Conservation (phyloP, 768 basidiomycete species). For the Rhizopogon vesiculosus region DNA sequence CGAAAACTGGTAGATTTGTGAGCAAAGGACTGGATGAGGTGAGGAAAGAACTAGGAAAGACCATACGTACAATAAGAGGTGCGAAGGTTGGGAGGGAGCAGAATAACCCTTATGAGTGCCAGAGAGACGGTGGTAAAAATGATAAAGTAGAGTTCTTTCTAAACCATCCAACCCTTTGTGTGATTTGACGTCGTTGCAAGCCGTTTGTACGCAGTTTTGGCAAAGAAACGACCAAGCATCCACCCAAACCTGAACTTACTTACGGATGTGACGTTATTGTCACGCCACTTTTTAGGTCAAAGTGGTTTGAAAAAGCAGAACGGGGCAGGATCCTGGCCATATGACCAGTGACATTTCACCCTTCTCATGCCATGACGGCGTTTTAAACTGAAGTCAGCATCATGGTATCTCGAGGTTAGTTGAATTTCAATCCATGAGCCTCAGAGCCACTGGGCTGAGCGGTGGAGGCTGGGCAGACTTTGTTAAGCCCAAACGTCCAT, state of each 20-base stretch:
- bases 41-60: conserved; percentile 3
- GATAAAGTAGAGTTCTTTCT: not conserved
- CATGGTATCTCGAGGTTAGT: no score
- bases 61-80: conserved; percentile 11
- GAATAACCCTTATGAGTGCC: not conserved
- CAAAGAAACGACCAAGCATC: conserved; percentile 22
- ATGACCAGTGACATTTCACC: not conserved
- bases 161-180: not conserved
- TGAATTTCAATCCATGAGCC: not conserved
- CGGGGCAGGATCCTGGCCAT: not conserved
- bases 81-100: not conserved
- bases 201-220: conserved; percentile 8
- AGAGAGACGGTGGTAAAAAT: not conserved
- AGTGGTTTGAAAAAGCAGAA: conserved; percentile 2
- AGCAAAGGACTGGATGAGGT: conserved; percentile 6
- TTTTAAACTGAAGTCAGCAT: not conserved
- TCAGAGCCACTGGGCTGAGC: not conserved
- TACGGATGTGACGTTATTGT: conserved; percentile 32
- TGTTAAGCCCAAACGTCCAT: not conserved
- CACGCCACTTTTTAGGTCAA: conserved; percentile 17
- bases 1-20: not conserved
- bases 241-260: conserved; percentile 29
- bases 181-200: not conserved
- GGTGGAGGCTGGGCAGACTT: not conserved
- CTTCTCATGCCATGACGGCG: not conserved